Evolutionary conservation across 2,329 filamentous ascomycete genomes (phyloP).

Genomic region (Xylariaceae sp.): DNA sequence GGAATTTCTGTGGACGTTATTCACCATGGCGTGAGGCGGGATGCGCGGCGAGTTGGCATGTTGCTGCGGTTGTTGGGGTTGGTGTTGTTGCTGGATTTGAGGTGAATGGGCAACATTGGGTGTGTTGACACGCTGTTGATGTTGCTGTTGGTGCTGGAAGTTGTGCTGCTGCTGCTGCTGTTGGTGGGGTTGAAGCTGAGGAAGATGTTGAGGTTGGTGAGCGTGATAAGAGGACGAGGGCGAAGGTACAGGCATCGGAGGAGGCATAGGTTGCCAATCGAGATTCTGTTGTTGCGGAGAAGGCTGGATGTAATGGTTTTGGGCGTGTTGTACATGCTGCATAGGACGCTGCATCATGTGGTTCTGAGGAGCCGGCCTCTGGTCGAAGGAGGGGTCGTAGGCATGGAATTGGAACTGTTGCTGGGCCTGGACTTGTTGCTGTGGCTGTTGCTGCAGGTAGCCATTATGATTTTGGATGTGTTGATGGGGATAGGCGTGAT

Average conservation of each 20-base stretch:
- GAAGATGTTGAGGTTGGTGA: conserved; percentile 5
- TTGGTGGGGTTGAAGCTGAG: conserved; percentile 26
- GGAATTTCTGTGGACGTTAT: conserved; percentile 20
- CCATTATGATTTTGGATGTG: conserved; percentile 20
- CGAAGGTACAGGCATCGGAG: conserved; percentile 10
- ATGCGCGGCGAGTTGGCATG: conserved; percentile 26
- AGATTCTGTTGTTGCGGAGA: conserved; percentile 22
- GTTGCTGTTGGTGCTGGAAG: conserved; percentile 22
- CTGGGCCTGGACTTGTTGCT: conserved; percentile 29
- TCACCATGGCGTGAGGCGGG: conserved; percentile 20
- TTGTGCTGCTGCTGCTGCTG: conserved; percentile 30
- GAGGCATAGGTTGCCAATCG: conserved; percentile 18
- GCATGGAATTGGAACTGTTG: conserved; percentile 27
- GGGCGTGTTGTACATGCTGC: conserved; percentile 34
- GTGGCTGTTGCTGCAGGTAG: conserved; percentile 19
- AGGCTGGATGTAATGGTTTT: conserved; percentile 30
- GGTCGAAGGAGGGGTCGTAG: conserved; percentile 30
- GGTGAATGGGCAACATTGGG: conserved; percentile 25
- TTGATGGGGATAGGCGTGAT: conserved; percentile 5
- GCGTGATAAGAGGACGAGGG: conserved; percentile 9
- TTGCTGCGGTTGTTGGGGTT: conserved; percentile 24
- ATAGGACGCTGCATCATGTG: conserved; percentile 35
- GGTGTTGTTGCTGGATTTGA: conserved; percentile 19
- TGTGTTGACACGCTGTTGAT: conserved; percentile 22
- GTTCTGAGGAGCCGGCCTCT: conserved; percentile 20